Evolutionary conservation across 768 basidiomycete species (phyloP), one percentile per base, ranked within the genome.

Genomic region (Baorangia bicolor): DNA sequence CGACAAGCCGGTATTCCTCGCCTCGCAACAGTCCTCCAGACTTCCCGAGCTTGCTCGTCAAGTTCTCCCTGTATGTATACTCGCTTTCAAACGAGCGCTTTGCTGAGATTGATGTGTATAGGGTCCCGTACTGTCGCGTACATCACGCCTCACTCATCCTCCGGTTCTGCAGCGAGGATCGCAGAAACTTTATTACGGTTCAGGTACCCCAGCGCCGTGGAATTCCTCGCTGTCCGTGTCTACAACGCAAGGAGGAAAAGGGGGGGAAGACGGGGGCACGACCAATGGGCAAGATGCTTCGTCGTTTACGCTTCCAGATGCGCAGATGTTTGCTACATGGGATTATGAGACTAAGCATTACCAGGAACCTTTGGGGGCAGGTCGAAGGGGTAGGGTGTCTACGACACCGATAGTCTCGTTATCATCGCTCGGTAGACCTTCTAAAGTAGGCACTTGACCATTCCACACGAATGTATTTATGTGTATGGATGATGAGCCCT

Each of bases 31-130:
- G 59, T 74, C 75, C 2, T 85, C 85, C 13, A 75, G 86, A 51
- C 76, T 91, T 43, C 87, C 88, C 8, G 81, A 85, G 49, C 74
- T 92, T 43, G 82, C 88, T 10, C 77, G 85, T 25, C 76, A 79
- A 57, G 80, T 87, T 11, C 81, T 92, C 46, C 82, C 87, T 34
- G 89, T 90, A 67, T 57, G 86, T 77, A 53, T 33, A 25, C 46
- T 38, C 27, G 21, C 11, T 42, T 27, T 30, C 10, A 4, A 8
- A 3, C 25, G 0, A 2, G 5, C 0, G 7, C 14, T 23, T n/a
- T 34, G 14, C 50, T 66, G 49, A 65, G 27, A 46, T 12, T 0
- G 20, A 30, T 34, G n/a, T 41, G 20, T n/a, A 57, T 64, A 87
- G 82, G 77, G 81, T 18, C 63, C 83, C 13, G 80, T 89, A 35